phyloP scores from a whole-genome alignment of 73 alveolate species.

The Blepharisma stoltei region DNA sequence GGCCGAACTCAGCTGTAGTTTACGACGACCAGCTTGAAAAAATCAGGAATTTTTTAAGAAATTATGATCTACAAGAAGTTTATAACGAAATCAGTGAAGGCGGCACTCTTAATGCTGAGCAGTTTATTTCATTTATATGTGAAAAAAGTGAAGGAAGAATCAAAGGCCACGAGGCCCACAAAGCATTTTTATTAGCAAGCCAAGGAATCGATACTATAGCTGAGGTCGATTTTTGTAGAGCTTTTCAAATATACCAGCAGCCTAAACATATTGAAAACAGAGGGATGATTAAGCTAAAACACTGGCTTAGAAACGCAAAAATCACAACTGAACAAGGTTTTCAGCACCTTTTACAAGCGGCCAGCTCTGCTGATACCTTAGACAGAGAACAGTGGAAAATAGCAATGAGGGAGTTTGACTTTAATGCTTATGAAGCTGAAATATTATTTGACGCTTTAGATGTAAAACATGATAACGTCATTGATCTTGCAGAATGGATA shows the following conservation, averaged over 20 bases:
- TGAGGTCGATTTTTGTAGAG: constrained; percentile 23
- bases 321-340: constrained; percentile 28
- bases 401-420: constrained; percentile 1
- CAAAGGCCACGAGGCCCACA: neutral
- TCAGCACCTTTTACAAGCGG: neutral
- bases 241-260: neutral
- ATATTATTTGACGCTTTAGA: constrained; percentile 6
- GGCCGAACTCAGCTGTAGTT: constrained; percentile 17
- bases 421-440: constrained; percentile 6
- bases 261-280: neutral
- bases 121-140: neutral
- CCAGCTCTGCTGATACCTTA: neutral
- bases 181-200: neutral
- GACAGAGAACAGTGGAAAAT: neutral
- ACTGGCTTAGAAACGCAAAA: constrained; percentile 2
- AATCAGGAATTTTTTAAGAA: neutral
- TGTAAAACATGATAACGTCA: constrained; percentile 1
- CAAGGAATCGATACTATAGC: neutral
- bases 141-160: neutral
- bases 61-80: neutral
- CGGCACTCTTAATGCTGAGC: neutral
- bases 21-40: neutral
- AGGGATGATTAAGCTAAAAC: neutral
- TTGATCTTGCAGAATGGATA: constrained; percentile 22
- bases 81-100: neutral